Evolutionary conservation across 1,139 yeast genomes (phyloP).

Genomic region (Hansenula lynferdii): DNA sequence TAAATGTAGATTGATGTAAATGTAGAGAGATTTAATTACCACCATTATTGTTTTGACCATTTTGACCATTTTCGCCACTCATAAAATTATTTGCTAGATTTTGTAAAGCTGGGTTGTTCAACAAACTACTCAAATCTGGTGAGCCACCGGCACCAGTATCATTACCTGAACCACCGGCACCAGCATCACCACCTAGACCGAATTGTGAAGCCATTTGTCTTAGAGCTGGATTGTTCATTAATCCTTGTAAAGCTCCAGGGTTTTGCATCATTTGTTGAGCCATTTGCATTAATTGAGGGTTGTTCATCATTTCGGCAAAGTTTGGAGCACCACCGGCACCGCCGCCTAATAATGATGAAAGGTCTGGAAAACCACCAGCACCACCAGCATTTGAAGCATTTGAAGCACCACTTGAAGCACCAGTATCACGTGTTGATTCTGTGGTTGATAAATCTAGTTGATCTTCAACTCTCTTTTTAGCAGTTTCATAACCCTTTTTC

Average conservation of each 20-base stretch:
- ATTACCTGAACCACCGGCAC: conserved; percentile 10
- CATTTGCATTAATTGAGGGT: conserved; percentile 89
- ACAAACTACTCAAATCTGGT: conserved; percentile 63
- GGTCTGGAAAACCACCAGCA: conserved; percentile 70
- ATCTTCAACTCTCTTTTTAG: conserved; percentile 78
- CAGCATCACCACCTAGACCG: conserved; percentile 45
- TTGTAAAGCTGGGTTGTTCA: conserved; percentile 77
- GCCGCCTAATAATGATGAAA: conserved; percentile 58
- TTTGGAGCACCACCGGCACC: conserved; percentile 61
- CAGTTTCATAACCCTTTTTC: conserved; percentile 92
- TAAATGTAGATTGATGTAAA: too few species aligned
- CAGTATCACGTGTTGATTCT: conserved; percentile 23
- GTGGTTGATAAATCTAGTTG: conserved; percentile 43
- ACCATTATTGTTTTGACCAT: conserved; percentile 4
- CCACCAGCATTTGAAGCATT: conserved; percentile 23
- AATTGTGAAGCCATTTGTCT: conserved; percentile 72
- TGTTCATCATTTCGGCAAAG: conserved; percentile 63
- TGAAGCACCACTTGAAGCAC: conserved; percentile 23
- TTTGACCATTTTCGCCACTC: conserved; percentile 33
- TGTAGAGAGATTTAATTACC: conserved; percentile 1
- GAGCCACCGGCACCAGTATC: conserved; percentile 28
- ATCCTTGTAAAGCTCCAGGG: conserved; percentile 70
- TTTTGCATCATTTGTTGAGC: conserved; percentile 92
- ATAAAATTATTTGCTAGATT: conserved; percentile 54
- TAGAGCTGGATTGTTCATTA: conserved; percentile 79